A percentile compares a stretch with the other conserved stretches of the same genome.
Conservation (phyloP, 1,139 yeast species). For the Scheffersomyces lignicola region DNA sequence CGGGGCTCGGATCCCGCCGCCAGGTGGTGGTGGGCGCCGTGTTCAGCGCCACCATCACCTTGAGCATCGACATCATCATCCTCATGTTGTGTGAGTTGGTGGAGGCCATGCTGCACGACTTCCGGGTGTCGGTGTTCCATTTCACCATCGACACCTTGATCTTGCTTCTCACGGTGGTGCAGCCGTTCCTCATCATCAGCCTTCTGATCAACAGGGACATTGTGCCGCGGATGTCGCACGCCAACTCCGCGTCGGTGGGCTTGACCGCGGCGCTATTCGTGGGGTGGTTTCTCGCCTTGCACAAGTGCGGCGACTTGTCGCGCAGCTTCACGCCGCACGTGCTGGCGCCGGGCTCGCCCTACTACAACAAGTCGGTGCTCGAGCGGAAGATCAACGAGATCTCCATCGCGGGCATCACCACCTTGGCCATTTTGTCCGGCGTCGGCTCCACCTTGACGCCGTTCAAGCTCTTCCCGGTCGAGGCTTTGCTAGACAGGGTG, state of each 20-base stretch:
- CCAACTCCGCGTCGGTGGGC: slow-evolving; percentile 8
- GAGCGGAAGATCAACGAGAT: slow-evolving; percentile 57
- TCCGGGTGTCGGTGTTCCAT: slow-evolving; percentile 28
- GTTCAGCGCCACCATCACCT: slow-evolving; percentile 31
- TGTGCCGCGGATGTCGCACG: slow-evolving; percentile 18
- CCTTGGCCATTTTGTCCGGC: slow-evolving; percentile 72
- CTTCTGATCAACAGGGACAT: slow-evolving; percentile 30
- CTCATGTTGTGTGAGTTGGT: slow-evolving; percentile 42
- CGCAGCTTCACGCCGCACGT: slow-evolving; percentile 23
- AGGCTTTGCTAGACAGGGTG: slow-evolving; percentile 8
- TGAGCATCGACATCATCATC: slow-evolving; percentile 33
- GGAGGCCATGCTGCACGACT: slow-evolving; percentile 20
- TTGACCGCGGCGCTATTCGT: slow-evolving; percentile 17
- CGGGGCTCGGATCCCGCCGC: slow-evolving; percentile 4
- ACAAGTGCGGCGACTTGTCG: slow-evolving; percentile 38
- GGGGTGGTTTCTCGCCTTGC: slow-evolving; percentile 36
- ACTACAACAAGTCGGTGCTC: slow-evolving; percentile 25
- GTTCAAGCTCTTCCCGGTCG: slow-evolving; percentile 19
- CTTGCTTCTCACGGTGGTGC: slow-evolving; percentile 29
- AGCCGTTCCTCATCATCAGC: slow-evolving; percentile 36
- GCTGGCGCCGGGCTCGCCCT: slow-evolving; percentile 4
- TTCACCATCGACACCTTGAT: slow-evolving; percentile 34
- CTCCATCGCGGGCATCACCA: slow-evolving; percentile 69
- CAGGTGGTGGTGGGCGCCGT: slow-evolving; percentile 22
- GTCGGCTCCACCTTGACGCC: slow-evolving; percentile 76